Base-by-base conservation (phyloP, 345 rosid genomes). In the Boechera divaricarpa region DNA sequence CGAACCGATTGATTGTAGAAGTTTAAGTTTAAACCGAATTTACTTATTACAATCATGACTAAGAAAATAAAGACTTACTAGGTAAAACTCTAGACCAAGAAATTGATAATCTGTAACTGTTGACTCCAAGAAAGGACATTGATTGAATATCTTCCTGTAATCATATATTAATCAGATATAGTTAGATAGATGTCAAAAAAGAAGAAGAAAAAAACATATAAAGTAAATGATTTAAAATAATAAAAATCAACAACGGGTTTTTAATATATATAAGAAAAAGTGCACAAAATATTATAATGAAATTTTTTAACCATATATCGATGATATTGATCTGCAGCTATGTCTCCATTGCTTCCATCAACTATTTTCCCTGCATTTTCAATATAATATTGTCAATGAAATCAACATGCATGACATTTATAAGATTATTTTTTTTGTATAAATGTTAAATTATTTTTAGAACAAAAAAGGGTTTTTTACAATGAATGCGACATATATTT, bases 1-100 rank as follows among this genome's bases (percentile, higher is more conserved):
- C n/a, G 24, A 11, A 12, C 11, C 7, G 36, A 54, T 49, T 16
- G 39, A 48, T 35, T 21, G 48, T 51, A 21, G 15, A 52, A 67
- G 4, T 33, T 49, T 18, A 44, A 55, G 42, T 29, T 21, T 5
- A 41, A 49, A 38, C 65, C 8, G 8, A 44, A 48, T 1, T 9
- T 31, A 16, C 28, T 2, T 42, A 42, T n/a, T 39, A 69, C 2
- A 62, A 18, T 2, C n/a, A 63, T 10, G 53, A 18, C 45, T 60
- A 66, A 32, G 28, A 72, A 42, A 71, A 21, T 18, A 32, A 57
- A 18, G 56, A 53, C 90, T 82, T 76, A 93, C 98, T 80, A 4
- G 98, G 92, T 73, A 93, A 83, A 60, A 91, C 54, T 81, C 97
- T 81, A 6, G 97, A 86, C 98, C 95, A 89, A 42, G 98, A 89